A percentile compares a stretch with the other conserved stretches of the same genome.
phyloP scores from a whole-genome alignment of 2,329 filamentous ascomycete genomes.

The Ceratocystis smalleyi region DNA sequence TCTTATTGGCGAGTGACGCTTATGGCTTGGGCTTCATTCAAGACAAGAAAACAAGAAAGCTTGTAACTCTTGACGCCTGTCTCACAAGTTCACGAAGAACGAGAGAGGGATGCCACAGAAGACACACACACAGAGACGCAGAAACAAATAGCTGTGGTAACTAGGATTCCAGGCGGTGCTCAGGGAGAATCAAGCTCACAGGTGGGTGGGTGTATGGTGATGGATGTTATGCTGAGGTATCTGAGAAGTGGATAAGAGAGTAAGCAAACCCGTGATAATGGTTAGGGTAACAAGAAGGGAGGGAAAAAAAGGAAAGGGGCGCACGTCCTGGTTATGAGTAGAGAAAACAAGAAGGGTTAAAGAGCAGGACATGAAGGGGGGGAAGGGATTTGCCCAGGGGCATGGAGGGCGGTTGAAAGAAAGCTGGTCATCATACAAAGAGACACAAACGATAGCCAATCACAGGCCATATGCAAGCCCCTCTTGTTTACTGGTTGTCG shows the following conservation, averaged over 20 bases:
- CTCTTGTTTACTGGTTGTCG: conserved; percentile 12
- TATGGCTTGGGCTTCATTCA: not conserved
- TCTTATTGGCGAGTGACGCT: not conserved
- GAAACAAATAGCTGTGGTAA: conserved; percentile 11
- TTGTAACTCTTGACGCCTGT: not conserved
- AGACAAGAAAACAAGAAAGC: not conserved
- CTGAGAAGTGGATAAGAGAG: not conserved
- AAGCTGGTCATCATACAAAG: not conserved
- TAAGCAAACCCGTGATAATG: not conserved
- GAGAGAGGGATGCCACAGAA: not conserved
- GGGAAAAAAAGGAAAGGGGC: conserved; percentile 2
- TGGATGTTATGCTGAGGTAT: not conserved
- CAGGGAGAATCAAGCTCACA: not conserved
- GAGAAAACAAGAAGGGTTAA: conserved; percentile 14
- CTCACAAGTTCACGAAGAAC: conserved; percentile 2
- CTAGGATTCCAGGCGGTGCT: conserved; percentile 7
- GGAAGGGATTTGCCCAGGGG: not conserved
- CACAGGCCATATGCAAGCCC: conserved; percentile 4
- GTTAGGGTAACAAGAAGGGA: conserved; percentile 9
- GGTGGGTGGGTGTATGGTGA: not conserved
- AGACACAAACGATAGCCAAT: conserved; percentile 15
- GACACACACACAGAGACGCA: not conserved
- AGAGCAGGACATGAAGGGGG: conserved; percentile 4
- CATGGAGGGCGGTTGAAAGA: not conserved
- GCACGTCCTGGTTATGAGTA: conserved; percentile 9